Evolutionary conservation across 768 basidiomycete species (phyloP), one percentile per base, ranked within the genome.

Genomic region (Trametes cinnabarina): DNA sequence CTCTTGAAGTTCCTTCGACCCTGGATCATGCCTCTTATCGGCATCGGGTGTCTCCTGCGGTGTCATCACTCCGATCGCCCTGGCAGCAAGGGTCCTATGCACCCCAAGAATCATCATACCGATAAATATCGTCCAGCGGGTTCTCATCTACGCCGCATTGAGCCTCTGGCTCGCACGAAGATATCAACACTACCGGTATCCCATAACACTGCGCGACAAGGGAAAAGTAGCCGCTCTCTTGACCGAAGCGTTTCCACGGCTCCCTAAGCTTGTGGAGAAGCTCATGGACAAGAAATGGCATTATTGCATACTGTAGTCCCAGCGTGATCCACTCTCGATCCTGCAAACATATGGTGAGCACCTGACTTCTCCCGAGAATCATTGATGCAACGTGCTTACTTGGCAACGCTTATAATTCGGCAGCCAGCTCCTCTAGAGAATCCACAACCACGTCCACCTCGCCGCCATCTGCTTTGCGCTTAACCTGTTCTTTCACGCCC

Each of bases 381-480:
- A 22, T 20, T 34, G 37, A 15, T 4, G 9, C 11, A 39, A n/a
- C 9, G 5, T 15, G 15, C 37, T 39, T 1, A n/a, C 14, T 8
- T 15, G 4, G 9, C 25, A 1, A 26, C 23, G 47, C 10, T 52
- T 55, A 41, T 3, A 65, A 60, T 30, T 71, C 54, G 22, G 25
- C 25, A 4, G 77, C 82, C n/a, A 86, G 65, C 55, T 86, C 82
- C 5, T 65, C 57, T 46, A 88, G 79, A 8, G 78, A 78, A 34
- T 77, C 66, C 0, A 85, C 79, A 0, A 86, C 75, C 37, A 81
- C 56, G 65, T 88, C 86, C 0, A 87, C 79, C 32, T 80, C 79
- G 0, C 85, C 87, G 0, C 83, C 84, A 0, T 85, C 77, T 1
- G 61, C 65, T 66, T 82, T 84, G 39, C 63, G 72, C 60, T 76